Evolutionary conservation across 192 early-diverging fungal species (phyloP).

Genomic region (Coemansia sp.): DNA sequence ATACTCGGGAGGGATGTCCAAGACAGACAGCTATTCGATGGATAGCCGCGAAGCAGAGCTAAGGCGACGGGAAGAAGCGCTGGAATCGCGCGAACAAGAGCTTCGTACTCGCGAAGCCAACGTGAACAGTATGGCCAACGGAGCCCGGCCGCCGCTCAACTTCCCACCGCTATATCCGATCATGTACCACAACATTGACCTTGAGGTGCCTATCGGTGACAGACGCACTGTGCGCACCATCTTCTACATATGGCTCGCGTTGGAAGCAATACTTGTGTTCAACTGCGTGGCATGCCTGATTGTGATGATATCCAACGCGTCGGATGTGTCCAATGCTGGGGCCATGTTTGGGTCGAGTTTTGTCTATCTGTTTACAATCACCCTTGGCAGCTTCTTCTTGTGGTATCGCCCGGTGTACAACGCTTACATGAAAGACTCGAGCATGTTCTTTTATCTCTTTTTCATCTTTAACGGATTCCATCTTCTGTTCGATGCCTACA

Average conservation of each 20-base stretch:
- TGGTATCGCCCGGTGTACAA: slow-evolving; percentile 91
- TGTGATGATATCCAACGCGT: slow-evolving; percentile 65
- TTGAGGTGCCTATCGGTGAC: slow-evolving; percentile 67
- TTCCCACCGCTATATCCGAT: slow-evolving; percentile 82
- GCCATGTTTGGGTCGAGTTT: slow-evolving; percentile 79
- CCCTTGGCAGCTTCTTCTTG: slow-evolving; percentile 70
- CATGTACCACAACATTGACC: slow-evolving; percentile 77
- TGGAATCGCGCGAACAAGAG: slow-evolving; percentile 73
- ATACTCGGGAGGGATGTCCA: slow-evolving; percentile 16
- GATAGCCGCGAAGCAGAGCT: slow-evolving; percentile 69
- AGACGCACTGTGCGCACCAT: slow-evolving; percentile 65
- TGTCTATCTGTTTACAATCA: slow-evolving; percentile 74
- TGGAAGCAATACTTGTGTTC: slow-evolving; percentile 66
- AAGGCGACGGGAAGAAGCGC: slow-evolving; percentile 68
- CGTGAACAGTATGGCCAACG: slow-evolving; percentile 54
- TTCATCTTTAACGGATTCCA: slow-evolving; percentile 87
- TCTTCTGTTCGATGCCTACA: slow-evolving; percentile 75
- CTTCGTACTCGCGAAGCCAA: slow-evolving; percentile 64
- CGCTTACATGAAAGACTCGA: slow-evolving; percentile 83
- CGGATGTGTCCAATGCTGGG: slow-evolving; percentile 64
- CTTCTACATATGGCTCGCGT: slow-evolving; percentile 73
- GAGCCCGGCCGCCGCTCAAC: slow-evolving; percentile 70
- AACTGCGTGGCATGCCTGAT: slow-evolving; percentile 79
- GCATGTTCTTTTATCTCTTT: slow-evolving; percentile 82
- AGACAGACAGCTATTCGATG: slow-evolving; percentile 17